Base-by-base conservation (phyloP, 2,329 filamentous ascomycete genomes). In the Cladorrhinum sp. region DNA sequence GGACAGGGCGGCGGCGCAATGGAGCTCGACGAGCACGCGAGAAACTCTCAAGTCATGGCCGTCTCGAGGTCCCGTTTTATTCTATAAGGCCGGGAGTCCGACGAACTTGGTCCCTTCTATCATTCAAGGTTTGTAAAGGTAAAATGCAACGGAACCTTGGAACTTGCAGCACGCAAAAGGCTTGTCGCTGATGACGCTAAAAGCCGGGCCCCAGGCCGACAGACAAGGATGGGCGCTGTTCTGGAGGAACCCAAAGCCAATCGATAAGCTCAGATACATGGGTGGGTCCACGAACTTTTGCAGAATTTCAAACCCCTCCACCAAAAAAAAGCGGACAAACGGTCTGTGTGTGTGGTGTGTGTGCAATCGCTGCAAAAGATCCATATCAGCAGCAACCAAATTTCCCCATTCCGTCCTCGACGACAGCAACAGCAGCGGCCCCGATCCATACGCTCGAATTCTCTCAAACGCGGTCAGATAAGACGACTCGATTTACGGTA, bases 291-390 rank as follows among this genome's bases (percentile, higher is more conserved):
- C 65, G 36, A 64, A 51, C 65, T 68, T 67, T 69, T 59, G 60
- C 58, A 53, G 58, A 66, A 68, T 65, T 68, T 61, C 61, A n/a
- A 68, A 65, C 65, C 67, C 66, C 67, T 65, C 66, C 60, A 67
- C 48, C 59, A 68, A 68, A 69, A 67, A 62, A 54, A 59, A 49
- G n/a, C 23, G 56, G 21, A 51, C 57, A 55, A 53, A 57, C 55
- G 42, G 30, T n/a, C 7, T 28, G 26, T 28, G 26, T 28, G 26
- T 28, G 26, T 28, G 26, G 26, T 28, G 26, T 28, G 26, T 54
- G 55, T 52, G 50, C 53, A 50, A 48, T 23, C 52, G 26, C 26
- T 30, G 33, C 24, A 24, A 21, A 55, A 30, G 18, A 36, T 55
- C 52, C n/a, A 33, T 33, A 33, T 36, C 33, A 46, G 14, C 39